Evolutionary conservation across 148 eudicot genomes (phyloP).

Genomic region (Pharnaceum exiguum): DNA sequence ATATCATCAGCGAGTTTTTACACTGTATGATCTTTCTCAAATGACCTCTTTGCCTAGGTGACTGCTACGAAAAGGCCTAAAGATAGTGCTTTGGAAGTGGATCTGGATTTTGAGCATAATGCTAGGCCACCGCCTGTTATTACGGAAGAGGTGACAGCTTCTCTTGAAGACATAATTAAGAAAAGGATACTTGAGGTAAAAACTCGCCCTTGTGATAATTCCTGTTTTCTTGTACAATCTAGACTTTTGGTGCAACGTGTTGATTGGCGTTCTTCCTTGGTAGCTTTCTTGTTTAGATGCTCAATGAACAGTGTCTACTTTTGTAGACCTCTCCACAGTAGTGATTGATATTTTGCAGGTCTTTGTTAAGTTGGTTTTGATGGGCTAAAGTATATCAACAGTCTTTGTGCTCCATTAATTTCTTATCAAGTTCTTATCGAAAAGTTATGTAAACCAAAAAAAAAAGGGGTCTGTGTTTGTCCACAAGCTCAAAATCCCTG

Average conservation of each 20-base stretch:
- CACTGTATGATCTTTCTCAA: neutral
- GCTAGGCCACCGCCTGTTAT: conserved; percentile 88
- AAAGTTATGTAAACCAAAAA: no score
- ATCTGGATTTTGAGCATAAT: conserved; percentile 92
- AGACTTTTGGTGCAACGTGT: neutral
- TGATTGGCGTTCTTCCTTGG: no score
- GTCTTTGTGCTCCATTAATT: no score
- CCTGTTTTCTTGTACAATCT: neutral
- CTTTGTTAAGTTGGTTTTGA: no score
- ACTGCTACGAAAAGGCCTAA: conserved; percentile 86
- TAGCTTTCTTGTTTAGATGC: no score
- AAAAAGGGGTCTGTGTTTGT: no score
- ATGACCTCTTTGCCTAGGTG: conserved; percentile 40
- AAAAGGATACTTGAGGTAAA: conserved; percentile 84
- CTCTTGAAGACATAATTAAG: conserved; percentile 83
- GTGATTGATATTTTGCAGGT: no score
- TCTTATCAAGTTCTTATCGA: no score
- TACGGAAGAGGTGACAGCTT: conserved; percentile 83
- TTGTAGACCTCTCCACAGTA: no score
- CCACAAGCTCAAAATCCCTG: neutral
- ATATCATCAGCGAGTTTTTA: neutral
- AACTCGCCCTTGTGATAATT: conserved; percentile 55
- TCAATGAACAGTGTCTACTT: no score
- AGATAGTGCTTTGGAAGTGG: conserved; percentile 93
- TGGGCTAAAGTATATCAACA: no score